Base-by-base conservation (phyloP, 352 stramenopile species). In the Globisporangium lucens region DNA sequence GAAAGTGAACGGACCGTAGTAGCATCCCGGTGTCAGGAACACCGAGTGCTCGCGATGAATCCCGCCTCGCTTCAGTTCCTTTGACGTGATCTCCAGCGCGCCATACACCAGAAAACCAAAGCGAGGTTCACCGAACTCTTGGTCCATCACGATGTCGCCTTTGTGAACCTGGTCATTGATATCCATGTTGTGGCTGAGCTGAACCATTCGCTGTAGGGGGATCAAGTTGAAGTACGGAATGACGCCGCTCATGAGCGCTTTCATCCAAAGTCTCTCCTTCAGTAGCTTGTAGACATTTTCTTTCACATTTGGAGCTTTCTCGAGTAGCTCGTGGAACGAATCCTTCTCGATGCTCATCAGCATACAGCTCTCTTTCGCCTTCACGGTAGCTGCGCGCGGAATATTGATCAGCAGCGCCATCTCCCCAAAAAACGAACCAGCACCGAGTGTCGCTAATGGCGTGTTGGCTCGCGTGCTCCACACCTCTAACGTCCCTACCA, bases 391-490 rank as follows among this genome's bases (percentile, higher is more conserved):
- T 9, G 85, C 83, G 36, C 85, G 80, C 3, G 85, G 85, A 56
- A 91, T 91, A 62, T 91, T 89, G 63, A 91, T 92, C 8, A 93
- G 65, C 36, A 93, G 69, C 15, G 85, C 89, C 85, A 93, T 93
- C 59, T 93, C 85, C 3, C 85, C 85, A 67, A 93, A 93, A 67
- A 91, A 93, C 1, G 83, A 90, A 8, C 85, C 85, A 2, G 85
- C 72, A 20, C 85, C 80, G 0, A 93, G 72, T 9, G 69, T 89
- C 12, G 85, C 85, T n/a, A 93, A 70, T 1, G 81, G 79, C 0
- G 68, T 71, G 4, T 67, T 61, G 0, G 79, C 70, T 12, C 81
- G 75, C 0, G 83, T 85, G 53, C 81, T 91, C 9, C 75, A 90
- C 3, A 92, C 85, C 53, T 91, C 79, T 1, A 93, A 69, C 10